These are phyloP conservation scores for Fusarium foetens DNA, from an alignment of 2,329 filamentous ascomycete species.

Conservation along the genomic window DNA sequence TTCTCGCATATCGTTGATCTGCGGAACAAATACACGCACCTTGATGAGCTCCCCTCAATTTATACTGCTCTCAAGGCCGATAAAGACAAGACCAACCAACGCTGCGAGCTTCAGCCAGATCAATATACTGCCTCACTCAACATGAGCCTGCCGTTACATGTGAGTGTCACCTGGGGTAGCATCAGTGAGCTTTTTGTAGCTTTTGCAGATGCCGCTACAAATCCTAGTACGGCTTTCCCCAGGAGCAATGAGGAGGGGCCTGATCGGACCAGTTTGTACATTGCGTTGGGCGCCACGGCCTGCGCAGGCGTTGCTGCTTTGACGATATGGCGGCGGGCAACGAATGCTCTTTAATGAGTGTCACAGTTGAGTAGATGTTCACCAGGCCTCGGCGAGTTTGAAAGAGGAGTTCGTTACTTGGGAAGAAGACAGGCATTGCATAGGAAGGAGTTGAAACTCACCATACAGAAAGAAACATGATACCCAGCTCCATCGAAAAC, in stretches of 20 bases:
- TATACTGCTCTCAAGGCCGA: conserved; percentile 96
- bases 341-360: conserved; percentile 54
- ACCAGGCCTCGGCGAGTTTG: not conserved
- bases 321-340: conserved; percentile 72
- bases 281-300: conserved; percentile 79
- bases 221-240: conserved; percentile 87
- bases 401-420: not conserved
- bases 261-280: conserved; percentile 85
- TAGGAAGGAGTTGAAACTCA: conserved; percentile 41
- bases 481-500: conserved; percentile 45
- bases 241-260: conserved; percentile 87
- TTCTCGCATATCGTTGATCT: conserved; percentile 91
- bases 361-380: not conserved
- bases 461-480: conserved; percentile 43
- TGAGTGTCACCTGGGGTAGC: conserved; percentile 92
- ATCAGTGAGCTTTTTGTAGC: conserved; percentile 94
- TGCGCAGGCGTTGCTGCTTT: conserved; percentile 71
- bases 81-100: conserved; percentile 95
- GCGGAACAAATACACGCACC: conserved; percentile 79
- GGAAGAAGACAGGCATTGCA: conserved; percentile 13
- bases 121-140: conserved; percentile 86
- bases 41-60: conserved; percentile 89
- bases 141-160: conserved; percentile 92
- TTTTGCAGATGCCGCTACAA: conserved; percentile 90
- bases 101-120: conserved; percentile 89